Conservation (phyloP, 2,329 filamentous ascomycete species). For the Aspergillus uvarum region DNA sequence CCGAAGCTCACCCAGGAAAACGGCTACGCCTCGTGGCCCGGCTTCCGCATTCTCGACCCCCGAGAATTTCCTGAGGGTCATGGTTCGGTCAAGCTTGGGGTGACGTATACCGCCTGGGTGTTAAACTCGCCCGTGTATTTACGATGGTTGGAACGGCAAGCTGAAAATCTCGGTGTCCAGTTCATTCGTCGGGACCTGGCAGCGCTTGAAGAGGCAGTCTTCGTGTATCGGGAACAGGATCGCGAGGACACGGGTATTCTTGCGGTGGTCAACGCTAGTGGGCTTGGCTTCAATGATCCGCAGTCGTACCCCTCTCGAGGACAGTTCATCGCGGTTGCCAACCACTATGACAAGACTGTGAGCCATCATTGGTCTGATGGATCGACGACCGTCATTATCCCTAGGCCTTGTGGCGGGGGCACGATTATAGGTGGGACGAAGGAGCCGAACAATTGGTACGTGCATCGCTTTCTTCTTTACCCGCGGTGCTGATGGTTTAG, state of each 20-base stretch:
- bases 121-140: not conserved
- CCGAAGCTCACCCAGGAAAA: not conserved
- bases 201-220: not conserved
- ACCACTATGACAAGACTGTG: not conserved
- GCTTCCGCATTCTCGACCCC: not conserved
- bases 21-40: not conserved
- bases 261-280: not conserved
- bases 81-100: not conserved
- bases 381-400: conserved; percentile 1
- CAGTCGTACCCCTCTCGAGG: not conserved
- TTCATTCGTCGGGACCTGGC: not conserved
- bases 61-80: not conserved
- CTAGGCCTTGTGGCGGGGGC: not conserved
- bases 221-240: not conserved
- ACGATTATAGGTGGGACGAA: not conserved
- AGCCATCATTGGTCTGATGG: conserved; percentile 1
- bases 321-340: not conserved
- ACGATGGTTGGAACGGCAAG: not conserved
- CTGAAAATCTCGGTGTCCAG: not conserved
- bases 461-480: not conserved
- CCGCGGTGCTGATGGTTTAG: not conserved
- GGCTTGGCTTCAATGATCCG: not conserved
- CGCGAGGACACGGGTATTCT: not conserved
- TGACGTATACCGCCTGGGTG: not conserved
- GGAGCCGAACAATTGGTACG: not conserved